Conservation (phyloP, 768 basidiomycete species). For the Rhizopogon sp. region DNA sequence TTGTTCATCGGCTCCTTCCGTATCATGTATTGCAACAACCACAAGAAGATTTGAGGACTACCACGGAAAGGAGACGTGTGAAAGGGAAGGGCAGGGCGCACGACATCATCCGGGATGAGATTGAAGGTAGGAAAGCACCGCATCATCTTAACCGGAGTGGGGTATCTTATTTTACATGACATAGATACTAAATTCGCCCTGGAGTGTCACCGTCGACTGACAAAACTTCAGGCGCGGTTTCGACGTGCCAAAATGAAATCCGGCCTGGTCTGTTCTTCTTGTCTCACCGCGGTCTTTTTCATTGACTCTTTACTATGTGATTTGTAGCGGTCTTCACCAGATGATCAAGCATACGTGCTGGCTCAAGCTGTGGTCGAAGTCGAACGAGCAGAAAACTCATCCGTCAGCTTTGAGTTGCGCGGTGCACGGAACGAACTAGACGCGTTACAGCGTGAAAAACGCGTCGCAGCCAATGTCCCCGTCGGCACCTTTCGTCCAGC, state of each 20-base stretch:
- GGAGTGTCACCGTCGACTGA: conserved; percentile 55
- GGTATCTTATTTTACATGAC: conserved; percentile 5
- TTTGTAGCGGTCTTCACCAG: conserved; percentile 52
- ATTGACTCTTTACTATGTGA: conserved; percentile 2
- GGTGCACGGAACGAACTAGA: conserved; percentile 62
- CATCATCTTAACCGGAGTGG: not conserved
- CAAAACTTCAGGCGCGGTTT: conserved; percentile 55
- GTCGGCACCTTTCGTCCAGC: conserved; percentile 36
- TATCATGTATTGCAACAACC: conserved; percentile 82
- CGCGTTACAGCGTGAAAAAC: conserved; percentile 65
- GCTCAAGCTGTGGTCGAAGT: conserved; percentile 60
- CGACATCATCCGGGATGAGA: conserved; percentile 41
- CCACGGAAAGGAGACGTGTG: conserved; percentile 14
- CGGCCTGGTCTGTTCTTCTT: conserved; percentile 45
- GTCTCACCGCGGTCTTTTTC: not conserved
- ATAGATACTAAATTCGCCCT: conserved; percentile 70
- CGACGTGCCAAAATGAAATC: conserved; percentile 44
- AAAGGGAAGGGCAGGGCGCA: conserved; percentile 66
- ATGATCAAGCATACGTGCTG: conserved; percentile 59
- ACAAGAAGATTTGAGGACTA: conserved; percentile 48
- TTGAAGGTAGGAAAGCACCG: conserved; percentile 39
- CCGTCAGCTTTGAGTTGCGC: conserved; percentile 55
- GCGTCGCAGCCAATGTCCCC: conserved; percentile 31
- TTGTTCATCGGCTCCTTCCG: conserved; percentile 66
- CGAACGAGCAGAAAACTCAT: conserved; percentile 58